Percentiles rank a stretch among this genome's conserved stretches.
phyloP scores from a whole-genome alignment of 2,329 filamentous ascomycete species.

The Hymenoscyphus infarciens region DNA sequence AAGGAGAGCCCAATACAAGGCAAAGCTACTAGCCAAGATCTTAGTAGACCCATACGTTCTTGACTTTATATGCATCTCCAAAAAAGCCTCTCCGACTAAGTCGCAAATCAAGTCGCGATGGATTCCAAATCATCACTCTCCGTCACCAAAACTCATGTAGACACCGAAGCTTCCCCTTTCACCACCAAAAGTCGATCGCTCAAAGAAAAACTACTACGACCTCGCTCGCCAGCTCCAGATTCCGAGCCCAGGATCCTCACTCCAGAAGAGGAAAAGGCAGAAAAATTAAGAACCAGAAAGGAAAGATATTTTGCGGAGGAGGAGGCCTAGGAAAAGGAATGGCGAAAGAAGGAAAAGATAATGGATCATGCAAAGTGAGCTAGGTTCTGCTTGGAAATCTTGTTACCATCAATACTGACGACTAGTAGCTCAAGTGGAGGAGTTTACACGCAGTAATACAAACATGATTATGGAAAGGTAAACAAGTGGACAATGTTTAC shows the following conservation, averaged over 20 bases:
- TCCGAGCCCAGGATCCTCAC: constrained; percentile 6
- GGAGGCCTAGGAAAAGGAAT: constrained; percentile 14
- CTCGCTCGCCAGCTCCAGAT: constrained; percentile 2
- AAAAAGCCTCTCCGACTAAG: neutral
- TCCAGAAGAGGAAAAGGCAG: constrained; percentile 13
- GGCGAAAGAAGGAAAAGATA: constrained; percentile 10
- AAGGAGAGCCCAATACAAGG: neutral
- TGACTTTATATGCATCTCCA: neutral
- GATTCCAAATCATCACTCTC: neutral
- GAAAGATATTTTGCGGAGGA: constrained; percentile 7
- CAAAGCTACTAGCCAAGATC: neutral
- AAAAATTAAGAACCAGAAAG: constrained; percentile 12
- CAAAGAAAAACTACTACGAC: neutral
- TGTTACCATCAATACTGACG: neutral
- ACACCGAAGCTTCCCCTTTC: neutral
- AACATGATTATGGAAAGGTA: constrained; percentile 17
- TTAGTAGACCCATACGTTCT: neutral
- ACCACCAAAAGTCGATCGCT: neutral
- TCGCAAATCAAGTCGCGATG: neutral
- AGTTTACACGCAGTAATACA: constrained; percentile 16
- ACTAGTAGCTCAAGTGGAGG: constrained; percentile 10
- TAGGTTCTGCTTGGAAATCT: neutral
- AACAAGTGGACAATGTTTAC: constrained; percentile 15
- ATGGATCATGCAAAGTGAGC: constrained; percentile 14
- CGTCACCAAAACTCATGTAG: neutral